Percentiles rank a stretch among this genome's conserved stretches.
phyloP scores from a whole-genome alignment of 306 rosid species.

The Myrica gale region DNA sequence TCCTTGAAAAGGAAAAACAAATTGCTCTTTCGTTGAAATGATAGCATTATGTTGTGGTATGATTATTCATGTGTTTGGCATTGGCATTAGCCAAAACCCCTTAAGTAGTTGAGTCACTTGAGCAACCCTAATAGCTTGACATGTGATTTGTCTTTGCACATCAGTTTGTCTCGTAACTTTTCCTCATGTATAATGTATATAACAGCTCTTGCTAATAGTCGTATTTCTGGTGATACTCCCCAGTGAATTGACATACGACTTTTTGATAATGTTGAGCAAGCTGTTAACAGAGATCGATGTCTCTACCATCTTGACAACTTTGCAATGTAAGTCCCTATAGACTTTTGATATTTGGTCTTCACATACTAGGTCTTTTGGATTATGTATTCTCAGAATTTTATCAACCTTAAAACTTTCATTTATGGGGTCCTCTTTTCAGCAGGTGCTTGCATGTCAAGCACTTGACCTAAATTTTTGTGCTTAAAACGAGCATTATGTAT shows the following conservation, averaged over 20 bases:
- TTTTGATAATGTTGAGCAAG: slow-evolving; percentile 72
- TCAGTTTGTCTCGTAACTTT: background rate
- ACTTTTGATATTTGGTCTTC: slow-evolving; percentile 6
- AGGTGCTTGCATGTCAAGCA: slow-evolving; percentile 7
- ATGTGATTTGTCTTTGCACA: background rate
- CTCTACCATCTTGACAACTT: slow-evolving; percentile 69
- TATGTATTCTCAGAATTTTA: slow-evolving; percentile 8
- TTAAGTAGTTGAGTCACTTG: background rate
- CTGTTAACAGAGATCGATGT: slow-evolving; percentile 71
- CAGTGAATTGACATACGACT: slow-evolving; percentile 89
- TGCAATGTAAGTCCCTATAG: slow-evolving; percentile 60
- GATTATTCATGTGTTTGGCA: background rate
- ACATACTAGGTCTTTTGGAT: slow-evolving; percentile 14
- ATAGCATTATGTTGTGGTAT: background rate
- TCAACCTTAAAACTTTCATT: background rate
- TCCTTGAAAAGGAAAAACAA: background rate
- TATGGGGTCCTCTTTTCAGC: background rate
- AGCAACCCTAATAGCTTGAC: slow-evolving; percentile 1
- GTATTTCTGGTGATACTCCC: slow-evolving; percentile 34
- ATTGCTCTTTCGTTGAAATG: background rate
- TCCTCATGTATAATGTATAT: background rate
- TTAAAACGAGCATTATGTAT: background rate
- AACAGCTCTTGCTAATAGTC: slow-evolving; percentile 30
- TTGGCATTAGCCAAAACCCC: background rate
- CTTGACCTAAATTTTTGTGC: background rate